Percentiles rank a stretch among this genome's conserved stretches.
Evolutionary conservation across 2,329 filamentous ascomycete species (phyloP).

Genomic region (Lachnum nothofagi): DNA sequence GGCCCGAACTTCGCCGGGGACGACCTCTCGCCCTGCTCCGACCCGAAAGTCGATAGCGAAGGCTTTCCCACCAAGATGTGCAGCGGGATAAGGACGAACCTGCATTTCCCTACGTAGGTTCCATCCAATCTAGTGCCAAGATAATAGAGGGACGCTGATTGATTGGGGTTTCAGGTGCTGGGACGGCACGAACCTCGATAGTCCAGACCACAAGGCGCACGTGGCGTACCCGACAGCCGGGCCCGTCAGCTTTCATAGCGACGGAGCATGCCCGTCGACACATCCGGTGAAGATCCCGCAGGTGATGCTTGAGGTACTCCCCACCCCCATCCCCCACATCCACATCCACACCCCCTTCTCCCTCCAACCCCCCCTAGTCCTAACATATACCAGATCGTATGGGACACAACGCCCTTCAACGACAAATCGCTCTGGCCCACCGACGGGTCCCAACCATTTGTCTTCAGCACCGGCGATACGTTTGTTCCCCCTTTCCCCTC

Average conservation of each 20-base stretch:
- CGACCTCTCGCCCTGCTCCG: slow-evolving; percentile 31
- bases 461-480: slow-evolving; percentile 40
- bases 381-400: slow-evolving; percentile 33
- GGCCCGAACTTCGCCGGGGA: slow-evolving; percentile 48
- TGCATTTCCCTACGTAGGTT: slow-evolving; percentile 45
- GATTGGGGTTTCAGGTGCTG: slow-evolving; percentile 31
- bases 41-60: slow-evolving; percentile 15
- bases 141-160: slow-evolving; percentile 41
- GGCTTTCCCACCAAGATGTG: slow-evolving; percentile 2
- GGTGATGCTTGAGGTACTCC: slow-evolving; percentile 43
- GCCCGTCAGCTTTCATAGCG: slow-evolving; percentile 7
- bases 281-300: slow-evolving; percentile 44
- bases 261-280: slow-evolving; percentile 18
- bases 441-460: slow-evolving; percentile 40
- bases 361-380: no score
- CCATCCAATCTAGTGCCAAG: not conserved
- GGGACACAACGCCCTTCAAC: slow-evolving; percentile 39
- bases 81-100: slow-evolving; percentile 47
- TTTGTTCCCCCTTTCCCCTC: no score
- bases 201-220: slow-evolving; percentile 13
- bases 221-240: slow-evolving; percentile 24
- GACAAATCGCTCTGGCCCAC: slow-evolving; percentile 41
- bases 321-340: no score
- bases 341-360: no score
- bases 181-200: slow-evolving; percentile 19